Conservation (phyloP, 1,284 basidiomycete species). For the Malassezia caprae region DNA sequence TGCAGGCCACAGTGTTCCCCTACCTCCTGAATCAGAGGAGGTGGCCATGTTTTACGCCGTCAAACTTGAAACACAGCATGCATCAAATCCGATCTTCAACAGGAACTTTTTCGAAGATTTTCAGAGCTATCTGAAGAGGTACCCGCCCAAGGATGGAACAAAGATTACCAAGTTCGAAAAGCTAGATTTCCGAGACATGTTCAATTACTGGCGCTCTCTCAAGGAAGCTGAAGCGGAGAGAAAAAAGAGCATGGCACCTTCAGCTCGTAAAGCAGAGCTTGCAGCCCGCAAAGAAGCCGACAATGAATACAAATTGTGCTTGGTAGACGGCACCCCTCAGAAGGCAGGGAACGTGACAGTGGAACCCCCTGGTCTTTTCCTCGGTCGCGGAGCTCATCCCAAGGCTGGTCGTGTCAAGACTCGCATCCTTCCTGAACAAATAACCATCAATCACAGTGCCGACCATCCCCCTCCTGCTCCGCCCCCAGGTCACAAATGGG, state of each 20-base stretch:
- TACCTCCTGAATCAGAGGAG: conserved; percentile 82
- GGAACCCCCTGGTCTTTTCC: conserved; percentile 92
- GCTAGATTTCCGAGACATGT: conserved; percentile 93
- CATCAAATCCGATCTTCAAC: conserved; percentile 76
- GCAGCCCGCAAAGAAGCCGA: conserved; percentile 82
- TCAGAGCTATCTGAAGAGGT: conserved; percentile 63
- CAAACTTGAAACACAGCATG: conserved; percentile 85
- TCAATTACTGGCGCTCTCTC: conserved; percentile 60
- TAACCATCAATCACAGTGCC: conserved; percentile 47
- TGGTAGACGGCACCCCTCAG: conserved; percentile 89
- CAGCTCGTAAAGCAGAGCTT: conserved; percentile 53
- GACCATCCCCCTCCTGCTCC: conserved; percentile 37
- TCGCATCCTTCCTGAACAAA: conserved; percentile 43
- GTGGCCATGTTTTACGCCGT: conserved; percentile 94
- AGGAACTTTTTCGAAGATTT: conserved; percentile 95
- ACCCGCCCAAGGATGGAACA: conserved; percentile 67
- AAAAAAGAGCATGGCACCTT: conserved; percentile 70
- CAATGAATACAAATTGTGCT: conserved; percentile 70
- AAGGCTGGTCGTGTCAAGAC: conserved; percentile 94
- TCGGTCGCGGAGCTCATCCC: conserved; percentile 95
- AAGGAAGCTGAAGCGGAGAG: conserved; percentile 74
- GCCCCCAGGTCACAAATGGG: conserved; percentile 43
- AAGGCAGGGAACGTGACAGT: conserved; percentile 96
- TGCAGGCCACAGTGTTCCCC: conserved; percentile 64
- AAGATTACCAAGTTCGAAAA: conserved; percentile 68